phyloP scores from a whole-genome alignment of 2,329 filamentous ascomycete genomes.

The Cryphonectria radicalis region DNA sequence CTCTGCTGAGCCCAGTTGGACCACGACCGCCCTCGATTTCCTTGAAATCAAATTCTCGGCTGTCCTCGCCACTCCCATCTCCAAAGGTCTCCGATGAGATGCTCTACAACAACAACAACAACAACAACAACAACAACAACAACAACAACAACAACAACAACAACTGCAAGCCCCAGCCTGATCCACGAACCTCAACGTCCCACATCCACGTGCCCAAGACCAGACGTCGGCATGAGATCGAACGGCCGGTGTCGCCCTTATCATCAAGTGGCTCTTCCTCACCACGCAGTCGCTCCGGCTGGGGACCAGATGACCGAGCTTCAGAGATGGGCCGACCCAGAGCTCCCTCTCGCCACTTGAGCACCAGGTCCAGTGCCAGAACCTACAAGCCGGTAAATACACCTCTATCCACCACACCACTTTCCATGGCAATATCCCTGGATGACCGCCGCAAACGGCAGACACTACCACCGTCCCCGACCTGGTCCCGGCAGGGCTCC shows the following conservation, averaged over 20 bases:
- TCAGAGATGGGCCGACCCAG: slow-evolving; percentile 20
- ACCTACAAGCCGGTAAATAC: slow-evolving; percentile 27
- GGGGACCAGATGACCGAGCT: slow-evolving; percentile 11
- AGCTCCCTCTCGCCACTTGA: slow-evolving; percentile 37
- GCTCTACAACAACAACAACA: neutral
- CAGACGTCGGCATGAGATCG: slow-evolving; percentile 29
- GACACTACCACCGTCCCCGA: slow-evolving; percentile 31
- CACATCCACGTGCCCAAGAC: slow-evolving; percentile 24
- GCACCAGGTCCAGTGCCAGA: slow-evolving; percentile 34
- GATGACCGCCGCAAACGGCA: slow-evolving; percentile 35
- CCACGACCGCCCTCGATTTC: slow-evolving; percentile 21
- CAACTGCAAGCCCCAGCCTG: slow-evolving; percentile 5
- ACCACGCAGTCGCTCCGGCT: slow-evolving; percentile 31
- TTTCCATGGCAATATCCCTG: slow-evolving; percentile 18
- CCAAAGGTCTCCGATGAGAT: slow-evolving; percentile 33
- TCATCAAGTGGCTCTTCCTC: slow-evolving; percentile 38
- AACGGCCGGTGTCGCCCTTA: slow-evolving; percentile 35
- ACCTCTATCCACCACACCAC: slow-evolving; percentile 8
- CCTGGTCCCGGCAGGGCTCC: slow-evolving; percentile 33
- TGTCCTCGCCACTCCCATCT: slow-evolving; percentile 41
- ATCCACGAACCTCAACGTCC: slow-evolving; percentile 18
- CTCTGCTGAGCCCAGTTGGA: slow-evolving; percentile 33
- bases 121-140: neutral
- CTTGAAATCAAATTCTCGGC: slow-evolving; percentile 41
- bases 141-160: neutral